Conservation (phyloP, 1,284 basidiomycete species). For the Moesziomyces aphidis region DNA sequence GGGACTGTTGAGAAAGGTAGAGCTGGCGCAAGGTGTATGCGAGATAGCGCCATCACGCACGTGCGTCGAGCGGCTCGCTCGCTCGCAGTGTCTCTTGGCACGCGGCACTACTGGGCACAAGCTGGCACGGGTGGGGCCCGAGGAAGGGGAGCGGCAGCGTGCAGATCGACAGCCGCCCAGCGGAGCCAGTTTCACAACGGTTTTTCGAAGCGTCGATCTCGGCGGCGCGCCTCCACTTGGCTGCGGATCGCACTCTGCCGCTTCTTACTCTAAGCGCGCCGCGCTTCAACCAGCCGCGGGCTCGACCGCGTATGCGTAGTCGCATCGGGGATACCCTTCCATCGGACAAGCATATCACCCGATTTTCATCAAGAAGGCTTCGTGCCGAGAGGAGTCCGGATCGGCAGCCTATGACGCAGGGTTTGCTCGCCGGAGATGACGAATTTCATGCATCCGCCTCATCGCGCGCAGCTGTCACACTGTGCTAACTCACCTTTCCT, state of each 20-base stretch:
- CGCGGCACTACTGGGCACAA: not conserved
- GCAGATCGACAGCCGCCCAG: not conserved
- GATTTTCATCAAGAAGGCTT: not conserved
- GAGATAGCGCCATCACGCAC: not conserved
- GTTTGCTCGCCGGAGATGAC: not conserved
- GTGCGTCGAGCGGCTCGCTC: not conserved
- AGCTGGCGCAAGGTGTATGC: not conserved
- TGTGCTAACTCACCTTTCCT: not conserved
- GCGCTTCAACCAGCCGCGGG: not conserved
- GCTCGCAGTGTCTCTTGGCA: not conserved
- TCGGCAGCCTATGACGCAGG: constrained; percentile 15
- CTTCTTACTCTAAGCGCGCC: constrained; percentile 20
- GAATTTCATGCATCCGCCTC: constrained; percentile 9
- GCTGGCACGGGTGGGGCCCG: not conserved
- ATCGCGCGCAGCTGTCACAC: constrained; percentile 10
- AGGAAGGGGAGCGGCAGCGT: not conserved
- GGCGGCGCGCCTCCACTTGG: constrained; percentile 25
- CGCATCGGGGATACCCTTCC: too few species aligned
- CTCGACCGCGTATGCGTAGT: not conserved
- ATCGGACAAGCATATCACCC: too few species aligned
- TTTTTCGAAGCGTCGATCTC: constrained; percentile 23
- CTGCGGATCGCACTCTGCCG: constrained; percentile 20
- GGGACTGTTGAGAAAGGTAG: too few species aligned
- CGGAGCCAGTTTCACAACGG: not conserved
- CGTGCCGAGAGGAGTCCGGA: not conserved